Evolutionary conservation across 2,329 filamentous ascomycete species (phyloP).

Genomic region (Talaromyces marneffei): DNA sequence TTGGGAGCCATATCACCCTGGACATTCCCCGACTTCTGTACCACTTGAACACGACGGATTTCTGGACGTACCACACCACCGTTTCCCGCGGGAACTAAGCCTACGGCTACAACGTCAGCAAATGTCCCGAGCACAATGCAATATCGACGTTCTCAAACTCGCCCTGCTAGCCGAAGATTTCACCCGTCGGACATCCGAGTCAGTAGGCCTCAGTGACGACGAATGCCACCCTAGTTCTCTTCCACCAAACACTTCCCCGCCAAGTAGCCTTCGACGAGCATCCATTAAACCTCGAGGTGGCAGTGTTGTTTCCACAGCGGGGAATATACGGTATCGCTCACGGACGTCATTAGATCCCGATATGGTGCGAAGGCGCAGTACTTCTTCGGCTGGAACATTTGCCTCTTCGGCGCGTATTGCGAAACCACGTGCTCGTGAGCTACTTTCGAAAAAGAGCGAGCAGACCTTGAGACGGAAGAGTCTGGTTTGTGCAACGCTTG

Average conservation of each 20-base stretch:
- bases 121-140: slow-evolving; percentile 37
- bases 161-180: slow-evolving; percentile 28
- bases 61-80: slow-evolving; percentile 14
- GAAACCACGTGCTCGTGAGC: slow-evolving; percentile 22
- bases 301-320: neutral
- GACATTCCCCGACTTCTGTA: slow-evolving; percentile 24
- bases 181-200: slow-evolving; percentile 9
- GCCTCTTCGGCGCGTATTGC: slow-evolving; percentile 29
- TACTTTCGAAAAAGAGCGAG: slow-evolving; percentile 28
- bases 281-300: slow-evolving; percentile 23
- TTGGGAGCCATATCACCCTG: slow-evolving; percentile 58
- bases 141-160: slow-evolving; percentile 34
- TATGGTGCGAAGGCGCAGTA: slow-evolving; percentile 12
- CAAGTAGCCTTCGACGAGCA: slow-evolving; percentile 22
- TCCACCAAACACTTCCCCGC: slow-evolving; percentile 29
- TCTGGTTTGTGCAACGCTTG: slow-evolving; percentile 35
- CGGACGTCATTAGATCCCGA: slow-evolving; percentile 1
- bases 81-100: slow-evolving; percentile 18
- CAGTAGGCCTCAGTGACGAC: slow-evolving; percentile 20
- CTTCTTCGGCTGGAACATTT: slow-evolving; percentile 15
- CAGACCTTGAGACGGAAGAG: slow-evolving; percentile 34
- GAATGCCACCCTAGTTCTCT: slow-evolving; percentile 36
- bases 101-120: slow-evolving; percentile 34
- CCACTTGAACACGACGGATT: slow-evolving; percentile 16
- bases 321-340: slow-evolving; percentile 7